phyloP scores from a whole-genome alignment of 2,329 filamentous ascomycete genomes.

The Calonectria leucothoes region DNA sequence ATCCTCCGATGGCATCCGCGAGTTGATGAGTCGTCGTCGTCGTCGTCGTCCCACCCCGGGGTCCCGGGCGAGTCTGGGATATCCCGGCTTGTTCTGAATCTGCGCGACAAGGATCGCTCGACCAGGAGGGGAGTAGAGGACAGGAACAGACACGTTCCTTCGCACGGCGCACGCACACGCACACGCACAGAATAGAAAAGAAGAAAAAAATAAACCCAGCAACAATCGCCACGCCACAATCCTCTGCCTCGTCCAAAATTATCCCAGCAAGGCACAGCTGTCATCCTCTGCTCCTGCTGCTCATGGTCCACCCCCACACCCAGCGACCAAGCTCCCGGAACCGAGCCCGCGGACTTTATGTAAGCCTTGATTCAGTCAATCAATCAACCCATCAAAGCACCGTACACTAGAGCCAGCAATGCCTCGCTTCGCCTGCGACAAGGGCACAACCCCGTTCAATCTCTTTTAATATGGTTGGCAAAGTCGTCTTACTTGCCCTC shows the following conservation, averaged over 20 bases:
- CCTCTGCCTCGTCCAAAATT: slow-evolving; percentile 34
- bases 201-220: neutral
- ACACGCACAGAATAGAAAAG: no score
- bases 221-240: slow-evolving; percentile 22
- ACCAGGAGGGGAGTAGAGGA: neutral
- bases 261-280: slow-evolving; percentile 28
- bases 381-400: neutral
- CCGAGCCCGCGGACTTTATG: slow-evolving; percentile 33
- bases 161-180: neutral
- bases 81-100: slow-evolving; percentile 24
- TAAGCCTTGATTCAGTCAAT: slow-evolving; percentile 2
- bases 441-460: slow-evolving; percentile 21
- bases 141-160: neutral
- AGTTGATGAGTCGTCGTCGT: neutral
- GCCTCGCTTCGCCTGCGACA: slow-evolving; percentile 11
- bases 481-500: slow-evolving; percentile 23
- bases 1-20: slow-evolving; percentile 26
- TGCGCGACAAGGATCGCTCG: neutral
- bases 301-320: slow-evolving; percentile 43
- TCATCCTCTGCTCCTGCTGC: slow-evolving; percentile 27
- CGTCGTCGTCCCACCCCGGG: slow-evolving; percentile 20
- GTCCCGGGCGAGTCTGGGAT: slow-evolving; percentile 30
- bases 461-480: slow-evolving; percentile 14
- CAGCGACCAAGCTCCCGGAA: slow-evolving; percentile 39
- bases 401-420: neutral